Conservation (phyloP, 257 asterid genomes). For the Galeopsis tetrahit region DNA sequence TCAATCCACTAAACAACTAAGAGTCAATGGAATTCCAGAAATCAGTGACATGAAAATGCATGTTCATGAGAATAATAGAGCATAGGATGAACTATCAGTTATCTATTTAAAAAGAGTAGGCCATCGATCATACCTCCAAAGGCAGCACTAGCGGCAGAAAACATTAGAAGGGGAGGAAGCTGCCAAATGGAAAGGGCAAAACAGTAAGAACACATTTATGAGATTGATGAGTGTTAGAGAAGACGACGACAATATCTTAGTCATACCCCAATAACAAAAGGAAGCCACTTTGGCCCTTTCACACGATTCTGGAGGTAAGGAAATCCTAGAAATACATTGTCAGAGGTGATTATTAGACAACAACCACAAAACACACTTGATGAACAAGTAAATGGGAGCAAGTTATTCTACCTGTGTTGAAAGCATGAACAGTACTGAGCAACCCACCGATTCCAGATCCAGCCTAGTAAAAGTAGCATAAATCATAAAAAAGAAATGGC, state of each 20-base stretch:
- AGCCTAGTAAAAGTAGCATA: slow-evolving; percentile 42
- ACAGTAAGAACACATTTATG: not conserved
- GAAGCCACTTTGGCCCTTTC: slow-evolving; percentile 82
- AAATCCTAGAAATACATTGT: slow-evolving; percentile 45
- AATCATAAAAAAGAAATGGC: not conserved
- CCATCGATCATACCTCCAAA: slow-evolving; percentile 70
- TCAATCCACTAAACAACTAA: not conserved
- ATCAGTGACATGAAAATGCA: not conserved
- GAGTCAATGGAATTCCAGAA: slow-evolving; percentile 1
- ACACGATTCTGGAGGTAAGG: slow-evolving; percentile 63
- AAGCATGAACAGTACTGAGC: slow-evolving; percentile 72
- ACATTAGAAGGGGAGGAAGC: slow-evolving; percentile 70
- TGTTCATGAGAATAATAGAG: not conserved
- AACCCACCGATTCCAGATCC: slow-evolving; percentile 81
- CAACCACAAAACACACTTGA: slow-evolving; percentile 6
- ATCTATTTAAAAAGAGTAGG: not conserved
- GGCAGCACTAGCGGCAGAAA: slow-evolving; percentile 83
- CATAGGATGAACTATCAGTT: not conserved
- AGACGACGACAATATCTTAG: not conserved
- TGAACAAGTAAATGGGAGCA: not conserved
- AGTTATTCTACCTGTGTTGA: slow-evolving; percentile 53
- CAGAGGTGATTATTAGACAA: slow-evolving; percentile 12
- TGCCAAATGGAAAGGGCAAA: slow-evolving; percentile 36
- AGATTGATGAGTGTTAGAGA: slow-evolving; percentile 6
- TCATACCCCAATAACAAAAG: slow-evolving; percentile 70